Evolutionary conservation across 441 rosid genomes (phyloP), one percentile per base, ranked within the genome.

Genomic region (Mallotus repandus): DNA sequence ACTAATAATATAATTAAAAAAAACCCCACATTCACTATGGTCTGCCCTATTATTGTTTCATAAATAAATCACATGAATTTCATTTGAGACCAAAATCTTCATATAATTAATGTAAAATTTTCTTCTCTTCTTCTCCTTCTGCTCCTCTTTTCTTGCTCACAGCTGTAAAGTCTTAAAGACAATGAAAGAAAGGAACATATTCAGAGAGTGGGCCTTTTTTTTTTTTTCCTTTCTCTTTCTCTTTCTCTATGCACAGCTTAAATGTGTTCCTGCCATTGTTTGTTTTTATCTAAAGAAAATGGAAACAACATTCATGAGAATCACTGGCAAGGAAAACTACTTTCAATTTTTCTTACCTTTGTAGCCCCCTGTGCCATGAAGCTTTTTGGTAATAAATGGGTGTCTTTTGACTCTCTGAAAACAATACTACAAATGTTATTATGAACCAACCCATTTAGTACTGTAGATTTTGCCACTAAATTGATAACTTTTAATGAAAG

Each of bases 81-180:
- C 16, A 46, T 45, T 59, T 25, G 11, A 79, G 71, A 72, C 57
- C 74, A 77, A 62, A 68, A 77, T 53, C 72, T 32, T 16, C 57
- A 16, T 8, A 18, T 16, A 54, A 18, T 5, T 43, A 56, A 73
- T 68, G 71, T 58, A 80, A 78, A 57, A 2, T 56, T 5, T 56
- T 35, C 38, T 58, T 56, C 13, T 65, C 12, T 57, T 15, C 53
- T 55, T 64, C 72, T 73, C 69, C 25, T 49, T 2, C 48, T 29
- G 5, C 62, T 53, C 11, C 57, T 54, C 13, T 18, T 16, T 54
- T 54, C 57, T 46, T 79, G 77, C 38, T 1, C 49, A 80, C 86
- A 84, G 88, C 91, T 87, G 89, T 87, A 87, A 86, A 87, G 86
- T 58, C 63, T 22, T 55, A 70, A 69, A 69, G 68, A 78, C 68